Evolutionary conservation across 208 protist genomes (phyloP), one percentile per base, ranked within the genome.

Genomic region (Leishmania tarentolae): DNA sequence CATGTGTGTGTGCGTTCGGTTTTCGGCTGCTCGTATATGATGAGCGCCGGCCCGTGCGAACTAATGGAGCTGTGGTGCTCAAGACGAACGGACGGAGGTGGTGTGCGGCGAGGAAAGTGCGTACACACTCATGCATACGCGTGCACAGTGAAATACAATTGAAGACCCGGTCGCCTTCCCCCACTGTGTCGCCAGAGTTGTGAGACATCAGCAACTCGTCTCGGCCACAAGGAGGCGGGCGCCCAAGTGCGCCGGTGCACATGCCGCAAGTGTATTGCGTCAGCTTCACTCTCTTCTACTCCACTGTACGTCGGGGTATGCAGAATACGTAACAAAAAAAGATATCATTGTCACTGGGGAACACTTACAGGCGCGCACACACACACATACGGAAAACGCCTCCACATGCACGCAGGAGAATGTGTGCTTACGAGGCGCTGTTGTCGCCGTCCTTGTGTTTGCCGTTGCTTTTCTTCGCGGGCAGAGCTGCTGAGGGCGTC

Each of bases 381-480:
- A 47, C 19, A 31, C 42, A 19, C 42, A 52, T 24, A 52, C 19
- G 50, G 0, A 2, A 6, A 72, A 72, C 40, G 37, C 40, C 47
- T n/a, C 21, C 28, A 72, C 11, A 72, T n/a, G n/a, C 65, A 42
- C 17, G 63, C 31, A 24, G 40, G 68, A 17, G 7, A 15, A 24
- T 42, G 28, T 24, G 68, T 15, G 24, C 59, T 50, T 47, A 53
- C 47, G 40, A 47, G 46, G 53, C 53, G 56, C 52, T 68, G 74
- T 19, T 57, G 74, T 61, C 74, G 35, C 57, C 57, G 56, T 66
- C 53, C 53, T 66, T 61, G 57, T 6, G 74, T 31, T 72, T 72
- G 28, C 35, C 40, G 47, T n/a, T 78, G n/a, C 56, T 44, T 53
- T 50, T 81, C 42, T 28, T n/a, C 0, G 37, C 37, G 13, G 44